A percentile compares a stretch with the other conserved stretches of the same genome.
phyloP scores from a whole-genome alignment of 768 basidiomycete species.

The Kockovaella imperatae region DNA sequence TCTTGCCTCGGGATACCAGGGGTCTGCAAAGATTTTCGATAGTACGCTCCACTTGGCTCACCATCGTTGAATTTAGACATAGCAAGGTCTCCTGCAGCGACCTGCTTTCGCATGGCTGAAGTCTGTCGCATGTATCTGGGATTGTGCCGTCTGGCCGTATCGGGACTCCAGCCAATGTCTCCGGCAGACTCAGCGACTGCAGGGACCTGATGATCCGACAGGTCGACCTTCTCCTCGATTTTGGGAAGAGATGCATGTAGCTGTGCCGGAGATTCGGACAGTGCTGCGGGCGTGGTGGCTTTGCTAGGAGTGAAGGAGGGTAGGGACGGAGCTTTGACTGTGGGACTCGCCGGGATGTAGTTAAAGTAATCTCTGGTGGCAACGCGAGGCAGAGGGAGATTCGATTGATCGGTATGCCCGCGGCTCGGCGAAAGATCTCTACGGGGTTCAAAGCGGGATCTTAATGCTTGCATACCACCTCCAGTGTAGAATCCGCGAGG shows the following conservation, averaged over 20 bases:
- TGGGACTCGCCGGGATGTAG: conserved; percentile 33
- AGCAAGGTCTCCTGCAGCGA: conserved; percentile 46
- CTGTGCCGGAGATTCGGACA: not conserved
- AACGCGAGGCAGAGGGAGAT: conserved; percentile 8
- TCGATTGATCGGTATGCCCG: conserved; percentile 3
- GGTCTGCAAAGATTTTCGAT: conserved; percentile 33
- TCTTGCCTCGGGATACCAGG: conserved; percentile 41
- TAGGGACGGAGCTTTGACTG: conserved; percentile 31
- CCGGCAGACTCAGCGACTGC: not conserved
- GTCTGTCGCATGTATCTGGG: conserved; percentile 17
- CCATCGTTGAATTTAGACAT: conserved; percentile 38
- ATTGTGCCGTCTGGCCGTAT: conserved; percentile 19
- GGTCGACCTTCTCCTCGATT: too few species aligned
- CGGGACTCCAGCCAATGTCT: conserved; percentile 18
- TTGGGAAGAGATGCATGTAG: not conserved
- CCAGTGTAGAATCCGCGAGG: conserved; percentile 85
- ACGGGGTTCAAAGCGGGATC: conserved; percentile 73
- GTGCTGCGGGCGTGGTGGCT: conserved; percentile 18
- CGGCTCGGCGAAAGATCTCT: conserved; percentile 13
- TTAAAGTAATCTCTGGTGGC: conserved; percentile 44
- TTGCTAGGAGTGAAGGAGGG: conserved; percentile 31
- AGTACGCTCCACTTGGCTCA: conserved; percentile 34
- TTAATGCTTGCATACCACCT: conserved; percentile 77
- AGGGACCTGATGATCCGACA: too few species aligned
- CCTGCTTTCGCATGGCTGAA: conserved; percentile 36